Evolutionary conservation across 2,329 filamentous ascomycete species (phyloP).

Genomic region (Grosmannia huntii): DNA sequence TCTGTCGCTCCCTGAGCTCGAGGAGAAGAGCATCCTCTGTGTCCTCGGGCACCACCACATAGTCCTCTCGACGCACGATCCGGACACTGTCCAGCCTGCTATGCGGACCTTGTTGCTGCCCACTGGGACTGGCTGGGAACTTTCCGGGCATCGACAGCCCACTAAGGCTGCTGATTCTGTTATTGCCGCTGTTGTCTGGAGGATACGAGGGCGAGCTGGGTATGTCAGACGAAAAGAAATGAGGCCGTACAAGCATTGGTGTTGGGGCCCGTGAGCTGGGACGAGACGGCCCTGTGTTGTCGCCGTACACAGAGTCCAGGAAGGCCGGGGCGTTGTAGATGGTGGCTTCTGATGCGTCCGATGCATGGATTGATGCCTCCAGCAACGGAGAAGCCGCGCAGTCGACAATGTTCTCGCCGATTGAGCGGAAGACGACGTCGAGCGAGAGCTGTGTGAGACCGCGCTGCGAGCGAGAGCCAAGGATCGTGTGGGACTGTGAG

Average conservation of each 20-base stretch:
- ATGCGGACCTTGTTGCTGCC: slow-evolving; percentile 8
- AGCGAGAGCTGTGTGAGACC: slow-evolving; percentile 86
- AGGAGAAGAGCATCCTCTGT: slow-evolving; percentile 9
- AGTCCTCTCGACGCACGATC: background rate
- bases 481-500: slow-evolving; percentile 81
- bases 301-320: slow-evolving; percentile 65
- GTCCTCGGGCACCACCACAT: background rate
- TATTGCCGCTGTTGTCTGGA: background rate
- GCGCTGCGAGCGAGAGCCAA: slow-evolving; percentile 75
- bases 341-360: slow-evolving; percentile 70
- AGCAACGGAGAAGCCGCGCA: slow-evolving; percentile 43
- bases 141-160: slow-evolving; percentile 11
- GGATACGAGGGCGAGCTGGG: slow-evolving; percentile 16
- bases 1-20: background rate
- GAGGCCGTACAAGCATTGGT: slow-evolving; percentile 50
- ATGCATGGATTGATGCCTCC: slow-evolving; percentile 60
- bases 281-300: slow-evolving; percentile 42
- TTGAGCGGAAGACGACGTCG: slow-evolving; percentile 76
- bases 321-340: slow-evolving; percentile 64
- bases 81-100: slow-evolving; percentile 31
- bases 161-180: slow-evolving; percentile 9
- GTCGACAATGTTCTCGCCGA: slow-evolving; percentile 59
- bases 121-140: slow-evolving; percentile 11
- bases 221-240: slow-evolving; percentile 27
- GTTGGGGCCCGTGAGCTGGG: slow-evolving; percentile 54